These are phyloP conservation scores for Didymosphaeria variabile DNA, from an alignment of 2,329 filamentous ascomycete species.

Conservation along the genomic window DNA sequence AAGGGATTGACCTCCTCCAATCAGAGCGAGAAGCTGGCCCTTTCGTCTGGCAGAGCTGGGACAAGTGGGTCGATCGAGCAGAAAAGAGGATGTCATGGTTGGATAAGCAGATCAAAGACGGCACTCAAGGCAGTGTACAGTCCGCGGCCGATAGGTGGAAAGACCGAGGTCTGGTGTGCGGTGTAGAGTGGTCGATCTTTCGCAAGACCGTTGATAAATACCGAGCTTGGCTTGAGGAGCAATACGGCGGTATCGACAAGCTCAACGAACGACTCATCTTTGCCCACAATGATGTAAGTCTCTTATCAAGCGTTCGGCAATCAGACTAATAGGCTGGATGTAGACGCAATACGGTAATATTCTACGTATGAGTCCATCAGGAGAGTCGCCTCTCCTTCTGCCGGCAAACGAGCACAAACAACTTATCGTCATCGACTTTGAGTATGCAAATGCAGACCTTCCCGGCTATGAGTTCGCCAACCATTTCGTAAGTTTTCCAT, in stretches of 20 bases:
- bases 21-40: conserved; percentile 81
- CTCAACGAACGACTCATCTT: conserved; percentile 84
- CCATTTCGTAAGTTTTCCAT: conserved; percentile 73
- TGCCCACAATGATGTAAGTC: conserved; percentile 92
- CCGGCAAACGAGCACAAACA: conserved; percentile 96
- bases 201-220: conserved; percentile 79
- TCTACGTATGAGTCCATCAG: conserved; percentile 74
- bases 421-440: conserved; percentile 96
- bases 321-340: conserved; percentile 21
- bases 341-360: conserved; percentile 99
- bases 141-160: conserved; percentile 67
- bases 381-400: conserved; percentile 83
- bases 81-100: conserved; percentile 67
- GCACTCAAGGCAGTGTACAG: conserved; percentile 42
- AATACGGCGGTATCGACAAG: conserved; percentile 72
- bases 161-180: conserved; percentile 78
- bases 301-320: neutral
- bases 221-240: conserved; percentile 73
- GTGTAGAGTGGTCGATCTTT: conserved; percentile 83
- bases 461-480: conserved; percentile 94
- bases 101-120: conserved; percentile 66
- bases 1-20: conserved; percentile 86
- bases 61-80: conserved; percentile 81
- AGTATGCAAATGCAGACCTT: conserved; percentile 91
- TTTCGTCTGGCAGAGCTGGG: conserved; percentile 91